These are phyloP conservation scores for Neonectria neomacrospora DNA, from an alignment of 2,329 filamentous ascomycete species.

Conservation along the genomic window DNA sequence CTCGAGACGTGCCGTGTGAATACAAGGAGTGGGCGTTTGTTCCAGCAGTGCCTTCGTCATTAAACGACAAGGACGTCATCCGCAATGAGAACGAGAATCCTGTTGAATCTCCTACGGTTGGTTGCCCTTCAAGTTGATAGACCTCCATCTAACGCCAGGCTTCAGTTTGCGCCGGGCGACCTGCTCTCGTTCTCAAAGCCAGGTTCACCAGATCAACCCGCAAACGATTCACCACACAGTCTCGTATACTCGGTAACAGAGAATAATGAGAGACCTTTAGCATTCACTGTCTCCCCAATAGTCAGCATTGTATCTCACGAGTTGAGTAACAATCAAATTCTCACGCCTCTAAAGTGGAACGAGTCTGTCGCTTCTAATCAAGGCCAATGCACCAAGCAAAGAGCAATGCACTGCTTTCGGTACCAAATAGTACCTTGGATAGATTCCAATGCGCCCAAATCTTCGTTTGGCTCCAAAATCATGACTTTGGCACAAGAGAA, in stretches of 20 bases:
- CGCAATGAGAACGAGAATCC: background rate
- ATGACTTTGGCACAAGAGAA: background rate
- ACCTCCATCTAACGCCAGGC: background rate
- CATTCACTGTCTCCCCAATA: background rate
- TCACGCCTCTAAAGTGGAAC: background rate
- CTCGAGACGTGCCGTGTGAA: background rate
- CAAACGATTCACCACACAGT: background rate
- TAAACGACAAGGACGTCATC: background rate
- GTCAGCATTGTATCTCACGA: background rate
- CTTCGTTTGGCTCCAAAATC: background rate
- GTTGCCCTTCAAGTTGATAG: background rate
- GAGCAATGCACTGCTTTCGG: background rate
- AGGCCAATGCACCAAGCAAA: background rate
- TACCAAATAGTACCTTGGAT: background rate
- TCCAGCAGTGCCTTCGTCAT: background rate
- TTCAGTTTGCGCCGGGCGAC: background rate
- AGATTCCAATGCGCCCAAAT: background rate
- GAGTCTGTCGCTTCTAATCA: background rate
- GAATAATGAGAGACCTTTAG: background rate
- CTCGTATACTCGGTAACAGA: background rate
- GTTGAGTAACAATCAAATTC: background rate
- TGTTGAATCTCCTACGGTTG: background rate
- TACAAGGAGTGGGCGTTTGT: background rate
- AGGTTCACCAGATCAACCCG: background rate
- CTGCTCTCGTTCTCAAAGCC: background rate